These are phyloP conservation scores for Pulveroboletus sp. DNA, from an alignment of 768 basidiomycete species.

Conservation along the genomic window DNA sequence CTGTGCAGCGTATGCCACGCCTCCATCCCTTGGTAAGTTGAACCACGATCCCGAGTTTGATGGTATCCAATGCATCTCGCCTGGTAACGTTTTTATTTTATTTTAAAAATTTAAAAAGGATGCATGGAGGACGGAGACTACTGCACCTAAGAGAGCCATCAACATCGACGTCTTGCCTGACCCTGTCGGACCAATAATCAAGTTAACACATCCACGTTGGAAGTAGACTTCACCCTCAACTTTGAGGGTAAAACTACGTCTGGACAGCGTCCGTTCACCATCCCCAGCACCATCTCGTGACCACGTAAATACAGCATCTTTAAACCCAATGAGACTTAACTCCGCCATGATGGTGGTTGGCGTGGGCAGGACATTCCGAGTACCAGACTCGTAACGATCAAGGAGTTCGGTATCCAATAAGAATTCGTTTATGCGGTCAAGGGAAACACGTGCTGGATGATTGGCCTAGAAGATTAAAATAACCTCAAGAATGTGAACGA, in stretches of 20 bases:
- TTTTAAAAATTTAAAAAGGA: not conserved
- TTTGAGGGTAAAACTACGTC: not conserved
- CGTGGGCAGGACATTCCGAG: not conserved
- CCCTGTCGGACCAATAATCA: constrained; percentile 3
- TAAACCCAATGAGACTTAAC: not conserved
- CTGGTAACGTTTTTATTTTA: not conserved
- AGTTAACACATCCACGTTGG: not conserved
- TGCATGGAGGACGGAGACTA: not conserved
- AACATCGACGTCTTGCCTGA: constrained; percentile 4
- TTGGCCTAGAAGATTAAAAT: no score
- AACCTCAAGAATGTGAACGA: no score
- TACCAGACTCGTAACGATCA: not conserved
- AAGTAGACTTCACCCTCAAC: not conserved
- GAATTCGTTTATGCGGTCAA: constrained; percentile 3
- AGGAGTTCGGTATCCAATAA: constrained; percentile 1
- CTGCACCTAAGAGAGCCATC: not conserved
- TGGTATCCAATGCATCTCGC: constrained; percentile 4
- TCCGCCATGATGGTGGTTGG: not conserved
- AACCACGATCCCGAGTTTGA: not conserved
- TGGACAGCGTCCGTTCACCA: not conserved
- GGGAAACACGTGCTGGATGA: not conserved
- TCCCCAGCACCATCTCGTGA: not conserved
- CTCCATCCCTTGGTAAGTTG: constrained; percentile 1
- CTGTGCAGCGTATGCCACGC: constrained; percentile 1
- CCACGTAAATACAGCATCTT: constrained; percentile 1